Base-by-base conservation (phyloP, 106 monocot species). In the Phalaenopsis equestris region DNA sequence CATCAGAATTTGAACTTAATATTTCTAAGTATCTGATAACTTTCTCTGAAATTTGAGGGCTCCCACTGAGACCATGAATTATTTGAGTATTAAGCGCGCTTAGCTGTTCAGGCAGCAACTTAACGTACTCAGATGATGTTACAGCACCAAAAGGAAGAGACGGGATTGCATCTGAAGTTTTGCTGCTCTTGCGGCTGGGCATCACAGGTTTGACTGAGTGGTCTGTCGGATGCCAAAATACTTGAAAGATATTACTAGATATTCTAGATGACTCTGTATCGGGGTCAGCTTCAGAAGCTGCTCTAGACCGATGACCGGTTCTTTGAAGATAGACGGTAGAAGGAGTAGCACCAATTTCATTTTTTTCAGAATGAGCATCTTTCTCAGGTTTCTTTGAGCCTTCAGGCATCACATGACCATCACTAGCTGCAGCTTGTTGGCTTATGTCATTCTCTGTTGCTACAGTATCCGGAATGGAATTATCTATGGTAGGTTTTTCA, bases 131-230 rank as follows among this genome's bases (percentile, higher is more conserved):
- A 82, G 41, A 36, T 41, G 87, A 82, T 47, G 91, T 52, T 76
- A 95, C 72, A 48, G 74, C 78, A 67, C 90, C 88, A 90, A 92
- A 99, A 58, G 95, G 84, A 75, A 91, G 91, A 5, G 52, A 42
- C 5, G 86, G 85, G 19, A 85, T 75, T 73, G 80, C 56, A 52
- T 91, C 93, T 58, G 81, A 83, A 77, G 81, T 82, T 82, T 92
- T 95, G 78, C 88, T 95, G 77, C 68, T 84, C 83, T 93, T 99
- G 75, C 85, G 85, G 79, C 81, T 84, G 43, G 95, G 92, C 95
- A 99, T 91, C 77, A 99, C 91, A 75, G 99, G 99, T 85, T 85
- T 95, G 56, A 95, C 95, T 61, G 87, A 89, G 48, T 93, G 90
- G 79, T 99, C 99, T 36, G 89, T 88, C 49, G 80, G 81, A 86